A percentile compares a stretch with the other conserved stretches of the same genome.
Evolutionary conservation across 495 filamentous ascomycete genomes (phyloP).

Genomic region (Hypoxylon perforatum): DNA sequence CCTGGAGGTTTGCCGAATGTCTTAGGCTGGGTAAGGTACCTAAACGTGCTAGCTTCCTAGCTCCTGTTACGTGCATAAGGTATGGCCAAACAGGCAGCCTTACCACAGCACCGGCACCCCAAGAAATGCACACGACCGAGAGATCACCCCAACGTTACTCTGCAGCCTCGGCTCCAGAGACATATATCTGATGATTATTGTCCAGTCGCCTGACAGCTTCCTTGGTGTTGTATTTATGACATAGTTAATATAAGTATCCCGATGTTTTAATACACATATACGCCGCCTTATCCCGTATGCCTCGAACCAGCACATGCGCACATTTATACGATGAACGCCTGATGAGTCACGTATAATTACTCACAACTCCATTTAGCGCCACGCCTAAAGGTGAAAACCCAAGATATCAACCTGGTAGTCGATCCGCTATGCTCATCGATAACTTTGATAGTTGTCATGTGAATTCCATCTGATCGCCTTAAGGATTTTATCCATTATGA

Average conservation of each 20-base stretch:
- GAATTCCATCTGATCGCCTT: no score
- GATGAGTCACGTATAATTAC: not conserved
- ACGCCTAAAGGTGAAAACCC: conserved; percentile 7
- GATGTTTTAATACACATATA: not conserved
- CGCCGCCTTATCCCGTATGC: not conserved
- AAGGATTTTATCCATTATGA: no score
- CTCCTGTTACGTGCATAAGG: conserved; percentile 41
- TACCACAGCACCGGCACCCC: conserved; percentile 38
- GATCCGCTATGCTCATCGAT: not conserved
- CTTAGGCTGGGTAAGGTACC: conserved; percentile 40
- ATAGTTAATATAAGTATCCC: no score
- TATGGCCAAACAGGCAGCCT: conserved; percentile 35
- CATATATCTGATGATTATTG: not conserved
- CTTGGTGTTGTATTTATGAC: not conserved
- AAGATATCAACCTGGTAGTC: not conserved
- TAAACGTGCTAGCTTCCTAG: conserved; percentile 35
- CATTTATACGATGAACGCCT: no score
- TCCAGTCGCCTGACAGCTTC: not conserved
- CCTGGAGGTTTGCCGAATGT: conserved; percentile 28
- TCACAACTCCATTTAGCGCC: conserved; percentile 18
- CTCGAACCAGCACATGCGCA: no score
- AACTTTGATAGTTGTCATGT: conserved; percentile 14
- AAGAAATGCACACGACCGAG: conserved; percentile 29
- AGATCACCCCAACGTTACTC: conserved; percentile 38
- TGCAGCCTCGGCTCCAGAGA: conserved; percentile 24